phyloP scores from a whole-genome alignment of 2,329 filamentous ascomycete species.

The Botryotinia calthae region DNA sequence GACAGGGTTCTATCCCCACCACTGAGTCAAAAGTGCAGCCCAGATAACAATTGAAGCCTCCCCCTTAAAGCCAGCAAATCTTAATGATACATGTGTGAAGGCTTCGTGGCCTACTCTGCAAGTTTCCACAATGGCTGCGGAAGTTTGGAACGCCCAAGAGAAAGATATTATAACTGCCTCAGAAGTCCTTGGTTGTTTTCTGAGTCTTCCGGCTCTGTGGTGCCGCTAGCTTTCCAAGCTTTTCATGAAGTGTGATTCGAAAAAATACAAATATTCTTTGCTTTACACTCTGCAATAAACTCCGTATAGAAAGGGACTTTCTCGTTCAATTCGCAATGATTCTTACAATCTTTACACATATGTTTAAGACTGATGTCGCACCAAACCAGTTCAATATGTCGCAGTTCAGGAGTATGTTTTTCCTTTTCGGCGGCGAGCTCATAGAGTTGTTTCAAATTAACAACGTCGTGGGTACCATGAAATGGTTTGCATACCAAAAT shows the following conservation, averaged over 20 bases:
- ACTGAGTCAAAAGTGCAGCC: background rate
- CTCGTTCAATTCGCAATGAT: background rate
- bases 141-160: background rate
- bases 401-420: background rate
- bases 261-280: background rate
- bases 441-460: background rate
- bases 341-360: background rate
- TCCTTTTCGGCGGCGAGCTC: background rate
- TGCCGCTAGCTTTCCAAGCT: background rate
- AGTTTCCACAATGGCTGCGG: background rate
- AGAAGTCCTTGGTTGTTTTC: background rate
- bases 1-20: background rate
- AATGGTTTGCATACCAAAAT: background rate
- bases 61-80: background rate
- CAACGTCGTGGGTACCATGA: background rate
- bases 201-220: background rate
- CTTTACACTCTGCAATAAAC: background rate
- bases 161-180: background rate
- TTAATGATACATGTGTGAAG: background rate
- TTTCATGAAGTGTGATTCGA: background rate
- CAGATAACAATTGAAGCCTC: background rate
- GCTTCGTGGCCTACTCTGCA: background rate
- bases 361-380: background rate
- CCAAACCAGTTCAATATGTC: background rate
- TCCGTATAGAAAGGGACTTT: background rate